These are phyloP conservation scores for Talaromyces sp. DNA, from an alignment of 2,329 filamentous ascomycete genomes.

Conservation along the genomic window DNA sequence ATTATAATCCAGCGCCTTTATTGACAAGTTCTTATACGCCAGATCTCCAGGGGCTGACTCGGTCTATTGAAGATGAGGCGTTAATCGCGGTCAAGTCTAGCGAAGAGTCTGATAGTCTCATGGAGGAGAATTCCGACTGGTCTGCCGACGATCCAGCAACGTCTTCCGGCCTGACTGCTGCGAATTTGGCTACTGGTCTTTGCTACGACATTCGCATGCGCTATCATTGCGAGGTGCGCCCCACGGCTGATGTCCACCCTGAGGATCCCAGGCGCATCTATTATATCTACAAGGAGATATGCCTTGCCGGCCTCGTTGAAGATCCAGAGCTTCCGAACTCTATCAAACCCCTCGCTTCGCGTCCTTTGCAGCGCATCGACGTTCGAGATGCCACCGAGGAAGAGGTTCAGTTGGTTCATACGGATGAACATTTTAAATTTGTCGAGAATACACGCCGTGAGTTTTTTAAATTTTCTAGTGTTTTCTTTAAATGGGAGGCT, in stretches of 20 bases:
- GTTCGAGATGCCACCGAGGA: slow-evolving; percentile 71
- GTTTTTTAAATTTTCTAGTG: slow-evolving; percentile 15
- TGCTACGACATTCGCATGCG: slow-evolving; percentile 96
- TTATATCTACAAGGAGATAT: slow-evolving; percentile 86
- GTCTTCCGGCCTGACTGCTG: slow-evolving; percentile 40
- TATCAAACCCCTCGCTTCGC: slow-evolving; percentile 45
- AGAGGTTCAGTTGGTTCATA: slow-evolving; percentile 79
- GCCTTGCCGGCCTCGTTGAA: slow-evolving; percentile 72
- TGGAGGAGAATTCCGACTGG: slow-evolving; percentile 39
- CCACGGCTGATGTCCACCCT: slow-evolving; percentile 70
- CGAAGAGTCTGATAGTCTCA: slow-evolving; percentile 28
- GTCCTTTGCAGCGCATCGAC: slow-evolving; percentile 63
- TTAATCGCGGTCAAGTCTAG: slow-evolving; percentile 15
- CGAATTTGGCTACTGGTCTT: slow-evolving; percentile 64
- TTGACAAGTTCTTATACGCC: not conserved
- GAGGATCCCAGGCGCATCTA: slow-evolving; percentile 92
- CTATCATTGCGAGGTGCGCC: slow-evolving; percentile 80
- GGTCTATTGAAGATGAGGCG: slow-evolving; percentile 23
- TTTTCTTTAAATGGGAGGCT: not conserved
- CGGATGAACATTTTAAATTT: slow-evolving; percentile 71
- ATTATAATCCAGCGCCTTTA: not conserved
- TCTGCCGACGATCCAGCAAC: slow-evolving; percentile 30
- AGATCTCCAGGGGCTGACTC: slow-evolving; percentile 17
- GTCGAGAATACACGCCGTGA: slow-evolving; percentile 56
- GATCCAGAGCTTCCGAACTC: slow-evolving; percentile 43